Base-by-base conservation (phyloP, 352 stramenopile genomes). In the Blastocystis sp. region DNA sequence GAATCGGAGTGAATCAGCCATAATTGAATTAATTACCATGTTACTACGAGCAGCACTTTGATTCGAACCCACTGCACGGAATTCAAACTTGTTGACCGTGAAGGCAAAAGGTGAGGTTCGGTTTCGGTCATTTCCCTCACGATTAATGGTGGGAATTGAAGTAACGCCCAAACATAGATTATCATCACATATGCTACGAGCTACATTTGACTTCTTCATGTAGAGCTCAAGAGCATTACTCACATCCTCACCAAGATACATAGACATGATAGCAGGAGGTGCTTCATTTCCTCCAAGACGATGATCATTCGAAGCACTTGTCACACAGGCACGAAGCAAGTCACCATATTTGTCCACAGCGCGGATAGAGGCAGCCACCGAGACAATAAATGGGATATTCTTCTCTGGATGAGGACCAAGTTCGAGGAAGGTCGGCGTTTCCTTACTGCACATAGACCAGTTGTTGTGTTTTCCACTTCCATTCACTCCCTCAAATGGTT, bases 381-480 rank as follows among this genome's bases (percentile, higher is more conserved):
- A 91, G 30, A 95, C 90, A 37, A 94, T 91, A 91, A 96, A 96
- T 9, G 92, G 90, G 33, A 58, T 90, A 27, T 92, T 82, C 44
- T 76, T 53, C 27, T 92, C 89, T 15, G 91, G 91, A 56, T 93
- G 91, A 60, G 91, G 91, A 48, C 92, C 92, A 24, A 91, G 91
- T 22, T 91, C 70, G 27, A 96, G 89, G 17, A 95, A 64, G 80
- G 94, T 94, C 57, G 93, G 87, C 40, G 93, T 93, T 89, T 93
- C 91, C 42, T 91, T 91, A 24, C 93, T 95, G 40, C 91, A 92
- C 82, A 96, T 92, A 64, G 90, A 93, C 93, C 93, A 96, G 90
- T 96, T 96, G 89, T 95, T 95, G 90, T 96, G 93, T 90, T 96
- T 96, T 82, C 94, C 93, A 24, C 90, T 93, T 90, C 94, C 94